Conservation (phyloP, 1,139 yeast genomes). For the Yamadazyma pseudoaaseri region DNA sequence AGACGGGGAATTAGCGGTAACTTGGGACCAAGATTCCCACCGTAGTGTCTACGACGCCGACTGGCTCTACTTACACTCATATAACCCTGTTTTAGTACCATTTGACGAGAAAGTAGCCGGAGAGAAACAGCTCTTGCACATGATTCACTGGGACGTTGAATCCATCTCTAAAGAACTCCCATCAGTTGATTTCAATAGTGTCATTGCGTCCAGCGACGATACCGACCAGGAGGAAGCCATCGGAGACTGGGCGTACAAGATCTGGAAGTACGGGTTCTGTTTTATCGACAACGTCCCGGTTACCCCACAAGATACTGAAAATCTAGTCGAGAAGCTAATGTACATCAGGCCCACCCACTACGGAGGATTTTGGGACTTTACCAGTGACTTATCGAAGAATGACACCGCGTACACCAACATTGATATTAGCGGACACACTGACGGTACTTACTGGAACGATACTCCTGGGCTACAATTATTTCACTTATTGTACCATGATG, state of each 20-base stretch:
- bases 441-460: slow-evolving; percentile 78
- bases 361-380: slow-evolving; percentile 82
- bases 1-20: slow-evolving; percentile 22
- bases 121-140: slow-evolving; percentile 27
- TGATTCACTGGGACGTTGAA: slow-evolving; percentile 49
- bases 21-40: slow-evolving; percentile 54
- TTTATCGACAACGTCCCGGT: slow-evolving; percentile 64
- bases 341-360: slow-evolving; percentile 74
- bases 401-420: slow-evolving; percentile 77
- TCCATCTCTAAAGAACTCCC: slow-evolving; percentile 49
- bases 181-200: slow-evolving; percentile 45
- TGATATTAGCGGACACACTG: slow-evolving; percentile 68
- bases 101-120: slow-evolving; percentile 25
- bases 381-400: slow-evolving; percentile 66
- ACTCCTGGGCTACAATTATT: slow-evolving; percentile 75
- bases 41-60: slow-evolving; percentile 41
- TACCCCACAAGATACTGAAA: slow-evolving; percentile 59
- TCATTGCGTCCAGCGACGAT: slow-evolving; percentile 38
- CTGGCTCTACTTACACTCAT: slow-evolving; percentile 63
- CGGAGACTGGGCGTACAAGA: slow-evolving; percentile 58
- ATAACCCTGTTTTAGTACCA: slow-evolving; percentile 49
- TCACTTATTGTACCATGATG: slow-evolving; percentile 65
- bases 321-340: slow-evolving; percentile 57
- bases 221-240: slow-evolving; percentile 40
- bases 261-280: slow-evolving; percentile 63